phyloP scores from a whole-genome alignment of 108 stramenopile species.

The Pseudonitzschia pungens region DNA sequence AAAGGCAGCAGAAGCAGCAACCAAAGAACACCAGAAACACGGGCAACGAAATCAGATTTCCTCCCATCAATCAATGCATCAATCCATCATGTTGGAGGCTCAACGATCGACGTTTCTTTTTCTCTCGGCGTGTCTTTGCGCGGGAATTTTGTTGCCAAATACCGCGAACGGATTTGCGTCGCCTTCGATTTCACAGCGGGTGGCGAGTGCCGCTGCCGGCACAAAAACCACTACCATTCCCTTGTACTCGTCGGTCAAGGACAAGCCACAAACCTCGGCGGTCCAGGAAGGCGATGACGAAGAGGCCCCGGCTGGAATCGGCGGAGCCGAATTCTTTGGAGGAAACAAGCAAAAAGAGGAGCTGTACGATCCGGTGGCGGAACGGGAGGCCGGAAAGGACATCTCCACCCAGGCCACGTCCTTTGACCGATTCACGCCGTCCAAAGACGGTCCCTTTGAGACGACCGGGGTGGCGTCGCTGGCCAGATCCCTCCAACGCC shows the following conservation, averaged over 20 bases:
- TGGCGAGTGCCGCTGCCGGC: background rate
- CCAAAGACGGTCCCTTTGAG: conserved; percentile 1
- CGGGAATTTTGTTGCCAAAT: too few species aligned
- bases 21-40: too few species aligned
- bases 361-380: conserved; percentile 65
- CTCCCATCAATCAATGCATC: too few species aligned
- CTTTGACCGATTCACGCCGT: conserved; percentile 6
- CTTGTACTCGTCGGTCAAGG: conserved; percentile 6
- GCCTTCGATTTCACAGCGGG: background rate
- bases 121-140: too few species aligned
- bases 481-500: conserved; percentile 53
- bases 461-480: conserved; percentile 27
- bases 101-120: too few species aligned
- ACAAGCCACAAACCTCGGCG: background rate
- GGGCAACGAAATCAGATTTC: too few species aligned
- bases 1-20: too few species aligned
- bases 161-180: background rate
- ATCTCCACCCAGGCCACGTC: background rate
- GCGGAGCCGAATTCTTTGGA: conserved; percentile 63
- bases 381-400: conserved; percentile 38
- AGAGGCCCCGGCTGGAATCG: conserved; percentile 39
- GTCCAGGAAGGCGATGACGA: background rate
- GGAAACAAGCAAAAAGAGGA: conserved; percentile 78
- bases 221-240: too few species aligned
- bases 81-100: too few species aligned